Evolutionary conservation across 768 basidiomycete species (phyloP).

Genomic region (Tremella mesenterica): DNA sequence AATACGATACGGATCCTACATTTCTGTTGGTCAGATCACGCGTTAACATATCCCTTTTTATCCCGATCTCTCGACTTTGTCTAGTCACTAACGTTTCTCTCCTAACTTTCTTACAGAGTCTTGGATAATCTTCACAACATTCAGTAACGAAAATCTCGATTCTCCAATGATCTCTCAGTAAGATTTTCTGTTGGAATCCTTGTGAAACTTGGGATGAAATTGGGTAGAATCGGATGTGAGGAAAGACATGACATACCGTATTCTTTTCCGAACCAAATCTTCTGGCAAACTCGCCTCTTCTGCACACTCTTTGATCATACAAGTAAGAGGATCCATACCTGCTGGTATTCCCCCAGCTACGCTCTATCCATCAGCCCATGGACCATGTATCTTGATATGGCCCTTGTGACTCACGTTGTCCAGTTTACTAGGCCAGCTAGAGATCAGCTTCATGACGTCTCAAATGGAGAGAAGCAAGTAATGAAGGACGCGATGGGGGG

Average conservation of each 20-base stretch:
- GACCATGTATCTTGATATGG: too few species aligned
- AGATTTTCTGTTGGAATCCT: too few species aligned
- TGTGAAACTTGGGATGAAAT: too few species aligned
- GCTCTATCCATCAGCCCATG: conserved; percentile 11
- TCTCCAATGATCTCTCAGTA: too few species aligned
- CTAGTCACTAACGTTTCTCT: too few species aligned
- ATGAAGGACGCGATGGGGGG: not conserved
- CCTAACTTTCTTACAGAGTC: too few species aligned
- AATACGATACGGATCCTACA: conserved; percentile 69
- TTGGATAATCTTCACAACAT: too few species aligned
- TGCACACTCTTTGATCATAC: conserved; percentile 79
- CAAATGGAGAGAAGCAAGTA: not conserved
- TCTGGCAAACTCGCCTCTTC: conserved; percentile 82
- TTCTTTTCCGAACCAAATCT: conserved; percentile 54
- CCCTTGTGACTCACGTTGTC: conserved; percentile 54
- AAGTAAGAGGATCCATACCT: conserved; percentile 62
- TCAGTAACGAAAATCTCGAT: too few species aligned
- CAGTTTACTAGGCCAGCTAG: conserved; percentile 67
- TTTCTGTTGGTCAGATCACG: conserved; percentile 16
- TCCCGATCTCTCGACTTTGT: too few species aligned
- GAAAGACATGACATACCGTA: conserved; percentile 43
- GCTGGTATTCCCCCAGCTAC: conserved; percentile 80
- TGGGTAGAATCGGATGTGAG: too few species aligned
- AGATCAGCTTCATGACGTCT: not conserved
- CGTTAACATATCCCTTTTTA: too few species aligned